Conservation (phyloP, 805 yeast species). For the Nakazawaea peltata region DNA sequence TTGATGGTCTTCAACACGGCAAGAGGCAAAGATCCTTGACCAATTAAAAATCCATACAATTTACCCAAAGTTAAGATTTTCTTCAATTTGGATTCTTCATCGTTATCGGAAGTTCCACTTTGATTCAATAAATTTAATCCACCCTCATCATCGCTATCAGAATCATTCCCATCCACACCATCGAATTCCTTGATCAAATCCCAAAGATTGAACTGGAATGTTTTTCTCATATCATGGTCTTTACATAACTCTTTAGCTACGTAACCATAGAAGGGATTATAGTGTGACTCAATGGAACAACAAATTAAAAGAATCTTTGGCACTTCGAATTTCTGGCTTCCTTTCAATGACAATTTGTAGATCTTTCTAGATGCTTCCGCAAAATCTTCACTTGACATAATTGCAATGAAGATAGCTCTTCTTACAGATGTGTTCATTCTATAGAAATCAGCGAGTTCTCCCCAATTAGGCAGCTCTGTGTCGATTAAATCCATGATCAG, state of each 20-base stretch:
- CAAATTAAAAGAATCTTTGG: constrained; percentile 84
- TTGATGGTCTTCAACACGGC: constrained; percentile 69
- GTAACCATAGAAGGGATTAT: constrained; percentile 85
- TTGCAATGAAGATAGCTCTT: constrained; percentile 85
- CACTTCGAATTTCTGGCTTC: constrained; percentile 77
- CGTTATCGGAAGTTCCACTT: constrained; percentile 26
- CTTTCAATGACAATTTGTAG: constrained; percentile 72
- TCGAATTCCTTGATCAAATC: constrained; percentile 72
- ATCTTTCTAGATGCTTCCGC: constrained; percentile 79
- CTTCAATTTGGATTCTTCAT: constrained; percentile 50
- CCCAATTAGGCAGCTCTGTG: constrained; percentile 77
- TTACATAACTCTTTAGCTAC: constrained; percentile 73
- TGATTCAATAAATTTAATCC: constrained; percentile 5
- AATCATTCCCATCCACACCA: constrained; percentile 36
- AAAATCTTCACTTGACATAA: constrained; percentile 93
- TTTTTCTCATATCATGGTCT: constrained; percentile 65
- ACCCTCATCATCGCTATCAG: constrained; percentile 32
- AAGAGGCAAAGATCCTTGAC: constrained; percentile 66
- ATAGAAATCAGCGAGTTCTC: constrained; percentile 75
- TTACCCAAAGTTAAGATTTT: constrained; percentile 68
- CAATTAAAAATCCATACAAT: constrained; percentile 69
- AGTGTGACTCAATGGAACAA: constrained; percentile 70
- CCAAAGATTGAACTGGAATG: constrained; percentile 88
- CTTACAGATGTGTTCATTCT: constrained; percentile 95
- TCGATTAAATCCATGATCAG: constrained; percentile 57